phyloP scores from a whole-genome alignment of 2,329 filamentous ascomycete species.

The Aphanocladium album region DNA sequence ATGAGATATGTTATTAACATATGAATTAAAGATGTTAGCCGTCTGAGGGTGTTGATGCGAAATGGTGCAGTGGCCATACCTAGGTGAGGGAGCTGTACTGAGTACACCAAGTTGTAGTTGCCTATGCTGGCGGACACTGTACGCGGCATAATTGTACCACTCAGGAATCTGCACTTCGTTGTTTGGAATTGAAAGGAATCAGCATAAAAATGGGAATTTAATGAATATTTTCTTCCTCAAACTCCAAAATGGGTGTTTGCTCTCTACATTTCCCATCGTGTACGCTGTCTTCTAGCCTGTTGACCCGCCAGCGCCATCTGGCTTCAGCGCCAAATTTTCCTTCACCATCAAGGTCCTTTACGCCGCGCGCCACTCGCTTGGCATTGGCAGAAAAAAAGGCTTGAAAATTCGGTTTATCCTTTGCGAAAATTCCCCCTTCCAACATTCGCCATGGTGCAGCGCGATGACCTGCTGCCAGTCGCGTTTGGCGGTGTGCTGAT shows the following conservation, averaged over 20 bases:
- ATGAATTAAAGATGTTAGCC: no score
- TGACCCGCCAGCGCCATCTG: background rate
- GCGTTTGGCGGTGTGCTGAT: slow-evolving; percentile 5
- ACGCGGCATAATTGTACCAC: no score
- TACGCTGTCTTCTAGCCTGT: background rate
- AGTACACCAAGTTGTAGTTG: no score
- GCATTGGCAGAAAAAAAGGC: background rate
- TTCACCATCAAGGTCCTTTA: slow-evolving; percentile 7
- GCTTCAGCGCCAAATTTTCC: slow-evolving; percentile 5
- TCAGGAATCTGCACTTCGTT: no score
- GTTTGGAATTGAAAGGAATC: no score
- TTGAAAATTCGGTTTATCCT: background rate
- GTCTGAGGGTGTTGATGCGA: no score
- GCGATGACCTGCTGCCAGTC: slow-evolving; percentile 2
- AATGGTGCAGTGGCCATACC: no score
- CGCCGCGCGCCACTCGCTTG: slow-evolving; percentile 2
- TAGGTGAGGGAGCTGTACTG: no score
- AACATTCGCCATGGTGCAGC: slow-evolving; percentile 7
- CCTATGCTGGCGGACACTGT: no score
- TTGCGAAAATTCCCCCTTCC: background rate
- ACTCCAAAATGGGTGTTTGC: no score
- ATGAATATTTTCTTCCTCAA: background rate
- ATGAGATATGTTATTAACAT: no score
- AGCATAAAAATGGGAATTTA: no score
- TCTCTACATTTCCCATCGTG: background rate